Base-by-base conservation (phyloP, 1,139 yeast species). In the Saccharomyces hybrid region DNA sequence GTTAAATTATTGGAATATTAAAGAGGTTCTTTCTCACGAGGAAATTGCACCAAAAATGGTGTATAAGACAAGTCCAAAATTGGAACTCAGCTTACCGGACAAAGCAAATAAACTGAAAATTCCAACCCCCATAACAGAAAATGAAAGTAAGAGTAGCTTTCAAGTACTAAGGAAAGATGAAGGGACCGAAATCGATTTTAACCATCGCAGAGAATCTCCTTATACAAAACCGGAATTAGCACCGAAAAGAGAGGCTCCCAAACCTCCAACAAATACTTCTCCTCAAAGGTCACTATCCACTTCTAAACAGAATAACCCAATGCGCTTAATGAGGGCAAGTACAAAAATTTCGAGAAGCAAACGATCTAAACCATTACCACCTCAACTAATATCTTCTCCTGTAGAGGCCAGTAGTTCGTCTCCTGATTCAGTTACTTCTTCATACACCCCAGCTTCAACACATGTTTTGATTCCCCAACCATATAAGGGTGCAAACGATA, bases 201-300 rank as follows among this genome's bases (percentile, higher is more conserved):
- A 88, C 64, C 84, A 88, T 63, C 75, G 91, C 54, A 73, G 96
- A 48, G 82, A 83, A 52, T 84, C 95, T 0, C 95, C 96, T 0
- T 86, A 80, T 63, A 83, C 63, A 0, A 67, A 62, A 63, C 60
- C 73, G 5, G 70, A 65, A 44, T 67, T 86, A 26, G 80, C 84
- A 11, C 91, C 95, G 0, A 78, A 77, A 56, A 73, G 95, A 61
- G 82, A 78, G 4, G 91, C 95, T 0, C 95, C 73, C 3, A 68
- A 63, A 49, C 69, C 95, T 2, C 93, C 91, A 0, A 86, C 88
- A 2, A 58, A 56, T 51, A 46, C 54, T 1, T 65, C 68, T 3
- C 67, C 69, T 16, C 65, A 59, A 32, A 59, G 59, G 47, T 52
- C 60, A 2, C 47, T 54, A n/a, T 57, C 64, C 1, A 49, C 53